Evolutionary conservation across 2,329 filamentous ascomycete species (phyloP), one percentile per base, ranked within the genome.

Genomic region (Xylaria hypoxylon): DNA sequence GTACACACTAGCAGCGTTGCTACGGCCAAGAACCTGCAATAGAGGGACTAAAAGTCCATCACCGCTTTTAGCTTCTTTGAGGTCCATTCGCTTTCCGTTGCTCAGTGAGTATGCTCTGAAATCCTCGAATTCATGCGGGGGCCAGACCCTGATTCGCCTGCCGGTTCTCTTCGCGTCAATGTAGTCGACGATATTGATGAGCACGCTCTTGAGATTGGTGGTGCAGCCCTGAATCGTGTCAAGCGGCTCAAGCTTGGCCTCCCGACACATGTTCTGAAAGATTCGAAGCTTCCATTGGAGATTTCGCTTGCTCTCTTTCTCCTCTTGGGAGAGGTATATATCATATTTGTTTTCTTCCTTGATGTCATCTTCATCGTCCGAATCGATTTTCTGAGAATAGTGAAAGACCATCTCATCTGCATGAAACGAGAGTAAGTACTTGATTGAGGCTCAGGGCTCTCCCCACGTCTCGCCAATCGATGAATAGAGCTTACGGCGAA

Each of bases 151-250:
- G 24, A 75, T 56, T n/a, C 61, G 58, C n/a, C 57, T 68, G 4
- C 50, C 62, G 10, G 17, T 35, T 7, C 73, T 70, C 50, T 63
- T 69, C 2, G 71, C 70, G 24, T 74, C 68, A 19, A 76, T 68
- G 33, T 72, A 76, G 65, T 76, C 73, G n/a, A 74, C 51, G n/a
- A 76, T 76, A 55, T 76, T 76, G 58, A 75, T 70, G 5, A 73
- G 63, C 8, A 68, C 65, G 24, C 64, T 60, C 44, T 71, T 71
- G 7, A 76, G 64, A 26, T 67, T 70, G 19, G 53, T 26, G 5
- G 66, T 62, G 56, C 72, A 76, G 19, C 47, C 71, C 0, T 45
- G 17, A 28, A 70, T 59, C 5, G 72, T 74, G 51, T 59, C 55
- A 24, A 51, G 62, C 11, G 68, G 64, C 26, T 62, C 62, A 3